These are phyloP conservation scores for Chlamydomonas urium DNA, from an alignment of 139 green algal genomes.

Conservation along the genomic window DNA sequence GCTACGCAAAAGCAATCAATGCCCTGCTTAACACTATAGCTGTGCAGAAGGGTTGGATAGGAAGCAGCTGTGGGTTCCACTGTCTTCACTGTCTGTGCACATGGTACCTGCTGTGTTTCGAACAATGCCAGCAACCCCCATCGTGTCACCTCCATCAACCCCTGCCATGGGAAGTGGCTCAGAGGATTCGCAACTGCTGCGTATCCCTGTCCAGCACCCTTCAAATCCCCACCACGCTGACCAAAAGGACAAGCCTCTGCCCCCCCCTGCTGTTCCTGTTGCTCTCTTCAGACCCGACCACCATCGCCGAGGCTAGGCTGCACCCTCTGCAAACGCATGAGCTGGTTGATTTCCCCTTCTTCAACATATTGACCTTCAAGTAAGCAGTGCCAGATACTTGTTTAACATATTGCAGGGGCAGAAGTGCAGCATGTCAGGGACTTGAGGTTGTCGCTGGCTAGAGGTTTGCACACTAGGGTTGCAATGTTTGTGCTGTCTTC, in stretches of 20 bases:
- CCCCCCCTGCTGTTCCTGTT: too few relatives aligned
- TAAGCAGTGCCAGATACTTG: background rate
- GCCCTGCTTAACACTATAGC: background rate
- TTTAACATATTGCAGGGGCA: background rate
- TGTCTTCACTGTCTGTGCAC: background rate
- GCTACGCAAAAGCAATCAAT: background rate
- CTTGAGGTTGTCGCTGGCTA: too few relatives aligned
- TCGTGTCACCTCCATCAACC: too few relatives aligned
- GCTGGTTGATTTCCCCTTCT: slow-evolving; percentile 9
- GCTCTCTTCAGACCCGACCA: background rate
- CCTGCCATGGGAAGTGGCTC: background rate
- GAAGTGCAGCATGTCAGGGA: too few relatives aligned
- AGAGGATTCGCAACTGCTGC: background rate
- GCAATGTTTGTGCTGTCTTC: too few relatives aligned
- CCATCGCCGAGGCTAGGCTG: too few relatives aligned
- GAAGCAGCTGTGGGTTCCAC: background rate
- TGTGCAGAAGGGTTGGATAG: background rate
- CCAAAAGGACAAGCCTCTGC: too few relatives aligned
- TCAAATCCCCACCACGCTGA: background rate
- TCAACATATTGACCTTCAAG: slow-evolving; percentile 5
- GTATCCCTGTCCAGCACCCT: background rate
- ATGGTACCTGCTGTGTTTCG: too few relatives aligned
- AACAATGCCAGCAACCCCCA: too few relatives aligned
- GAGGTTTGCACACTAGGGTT: too few relatives aligned
- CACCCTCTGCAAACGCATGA: background rate